Base-by-base conservation (phyloP, 345 rosid genomes). In the Citrus australasica region DNA sequence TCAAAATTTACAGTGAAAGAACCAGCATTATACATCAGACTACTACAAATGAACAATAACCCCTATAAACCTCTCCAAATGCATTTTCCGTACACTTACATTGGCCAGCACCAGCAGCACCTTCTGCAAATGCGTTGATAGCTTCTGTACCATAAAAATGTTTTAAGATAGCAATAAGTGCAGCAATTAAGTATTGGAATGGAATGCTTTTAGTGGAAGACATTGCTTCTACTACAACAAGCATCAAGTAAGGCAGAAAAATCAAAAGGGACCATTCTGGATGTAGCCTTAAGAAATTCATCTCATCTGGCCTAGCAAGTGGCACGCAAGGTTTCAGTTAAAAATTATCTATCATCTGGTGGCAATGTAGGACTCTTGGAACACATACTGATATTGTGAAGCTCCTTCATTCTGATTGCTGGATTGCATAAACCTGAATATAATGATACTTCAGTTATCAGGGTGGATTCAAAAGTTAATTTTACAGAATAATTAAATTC, bases 361-460 rank as follows among this genome's bases (percentile, higher is more conserved):
- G 92, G 93, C 83, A 90, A 78, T 1, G 98, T 93, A 7, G 95
- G 95, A 83, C 95, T 93, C 79, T 88, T 93, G 74, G 98, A 90
- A 77, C 96, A 90, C 86, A 87, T 87, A 67, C 79, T 85, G 4
- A 82, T 85, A 71, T 85, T 35, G 83, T 93, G 98, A 81, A 91
- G 96, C 83, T 91, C 94, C 76, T 67, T 81, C 83, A 91, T 80
- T 76, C 87, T 88, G 42, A 24, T 81, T 42, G 82, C 89, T 11
- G 98, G 91, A 79, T 87, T 83, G 87, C 98, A 91, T 77, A 93
- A 87, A 72, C 95, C 98, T 93, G 88, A 67, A 83, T 32, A 62
- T 65, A 61, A 42, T 7, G 51, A 22, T 37, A 70, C 28, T 51
- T 30, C 38, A 27, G 58, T 48, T 5, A 24, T 69, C 30, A 27